Base-by-base conservation (phyloP, 108 stramenopile species). In the Nitzschia inconspicua region DNA sequence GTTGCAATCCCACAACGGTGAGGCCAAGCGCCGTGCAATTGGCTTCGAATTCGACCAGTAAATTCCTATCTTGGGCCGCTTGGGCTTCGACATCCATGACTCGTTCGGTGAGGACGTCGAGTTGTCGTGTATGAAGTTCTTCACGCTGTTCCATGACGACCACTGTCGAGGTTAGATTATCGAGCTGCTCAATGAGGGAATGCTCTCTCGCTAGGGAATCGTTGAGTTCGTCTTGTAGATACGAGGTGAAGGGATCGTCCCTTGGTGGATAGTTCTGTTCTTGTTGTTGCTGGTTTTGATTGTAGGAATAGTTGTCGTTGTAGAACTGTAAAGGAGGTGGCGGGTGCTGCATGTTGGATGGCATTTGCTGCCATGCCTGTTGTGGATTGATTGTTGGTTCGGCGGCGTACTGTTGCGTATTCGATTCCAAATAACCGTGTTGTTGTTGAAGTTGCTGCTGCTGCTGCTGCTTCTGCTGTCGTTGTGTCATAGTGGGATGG, bases 81-180 rank as follows among this genome's bases (percentile, higher is more conserved):
- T 73, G 65, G 7, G 79, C 59, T 49, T 84, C 83, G 16, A 68
- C 49, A 31, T 88, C 86, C 25, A 87, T 80, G 39, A 91, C 52
- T 22, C 86, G 80, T 63, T 91, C 86, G 31, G 84, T 84, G 25
- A 91, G 47, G 14, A 84, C 71, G 53, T 88, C 90, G 16, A 88
- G 65, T 35, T 79, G 76, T 16, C 66, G 73, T 29, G 65, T 55
- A 34, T 84, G 76, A 37, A 79, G 24, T 46, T 77, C 76, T 49
- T 84, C 78, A 19, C 72, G 65, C 48, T 73, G 65, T 65, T 70
- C 65, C 67, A 70, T 42, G 25, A 29, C 44, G 5, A 32, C 16
- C 20, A 74, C 23, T 6, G 71, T 42, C 16, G 52, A 34, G 0
- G 83, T 79, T 9, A 76, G 23, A 61, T 79, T 84, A 29, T 77